Base-by-base conservation (phyloP, 805 yeast genomes). In the Citeromyces matritensis region DNA sequence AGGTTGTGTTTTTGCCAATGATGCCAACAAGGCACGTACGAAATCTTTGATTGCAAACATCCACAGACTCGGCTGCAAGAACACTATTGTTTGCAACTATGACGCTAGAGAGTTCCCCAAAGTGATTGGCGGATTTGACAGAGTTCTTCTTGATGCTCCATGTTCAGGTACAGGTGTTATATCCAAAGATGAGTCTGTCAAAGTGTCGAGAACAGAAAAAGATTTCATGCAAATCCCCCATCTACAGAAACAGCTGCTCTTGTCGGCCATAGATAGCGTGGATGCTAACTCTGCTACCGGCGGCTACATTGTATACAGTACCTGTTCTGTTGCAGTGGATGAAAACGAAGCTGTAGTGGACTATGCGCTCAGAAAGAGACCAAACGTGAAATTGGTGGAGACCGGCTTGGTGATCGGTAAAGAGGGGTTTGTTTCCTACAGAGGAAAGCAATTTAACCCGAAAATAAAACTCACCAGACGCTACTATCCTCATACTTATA, bases 141-240 rank as follows among this genome's bases (percentile, higher is more conserved):
- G 98, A 57, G 75, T 91, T 26, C 60, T 91, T 40, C 64, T 91
- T 43, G 99, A 91, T 65, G 98, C 99, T 23, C 99, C 99, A 42
- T 91, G 99, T 60, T 85, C 98, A 5, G 99, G 99, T 62, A 88
- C 98, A 3, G 99, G 99, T 59, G 98, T 91, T 43, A 91, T 91
- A 49, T 91, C 95, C 37, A 91, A 91, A 60, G 98, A 91, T 60
- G 94, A 84, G 49, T 75, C 83, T 33, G 97, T 91, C 39, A 91
- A 91, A 57, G 77, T 81, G 9, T 77, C 80, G 39, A 78, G 97
- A 64, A 85, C 94, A 13, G 96, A 85, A 51, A 85, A 85, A 56
- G 99, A 91, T 57, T 91, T 88, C 57, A 77, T 88, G 43, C 94
- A 88, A 56, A 81, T 91, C 44, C 97, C 98, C 34, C 96, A 88